phyloP scores from a whole-genome alignment of 768 basidiomycete genomes.

The Termitomyces sp. region DNA sequence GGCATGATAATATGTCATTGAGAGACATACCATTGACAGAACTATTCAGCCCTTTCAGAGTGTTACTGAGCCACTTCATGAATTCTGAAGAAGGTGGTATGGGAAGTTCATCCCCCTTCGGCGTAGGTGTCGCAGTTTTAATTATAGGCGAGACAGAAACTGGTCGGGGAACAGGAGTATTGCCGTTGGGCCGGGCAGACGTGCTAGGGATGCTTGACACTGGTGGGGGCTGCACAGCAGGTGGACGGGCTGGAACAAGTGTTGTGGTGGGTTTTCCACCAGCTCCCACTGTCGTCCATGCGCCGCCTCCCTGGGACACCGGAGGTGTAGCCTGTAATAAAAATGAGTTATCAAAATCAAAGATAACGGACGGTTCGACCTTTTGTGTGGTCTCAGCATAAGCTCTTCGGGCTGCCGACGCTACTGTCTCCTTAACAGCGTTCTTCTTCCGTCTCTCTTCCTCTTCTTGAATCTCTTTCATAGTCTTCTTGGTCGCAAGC shows the following conservation, averaged over 20 bases:
- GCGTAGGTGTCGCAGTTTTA: conserved; percentile 27
- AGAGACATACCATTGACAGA: conserved; percentile 58
- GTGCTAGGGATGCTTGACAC: conserved; percentile 24
- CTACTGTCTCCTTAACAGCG: conserved; percentile 56
- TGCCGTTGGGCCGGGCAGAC: conserved; percentile 40
- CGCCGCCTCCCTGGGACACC: conserved; percentile 35
- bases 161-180: conserved; percentile 28
- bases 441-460: conserved; percentile 84
- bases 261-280: conserved; percentile 56
- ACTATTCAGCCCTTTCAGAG: conserved; percentile 74
- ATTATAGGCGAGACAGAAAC: conserved; percentile 32
- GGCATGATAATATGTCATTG: not conserved
- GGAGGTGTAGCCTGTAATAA: conserved; percentile 24
- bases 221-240: conserved; percentile 28
- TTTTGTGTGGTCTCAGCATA: conserved; percentile 81
- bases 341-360: not conserved
- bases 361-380: conserved; percentile 34
- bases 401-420: conserved; percentile 58
- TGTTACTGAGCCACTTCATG: conserved; percentile 85
- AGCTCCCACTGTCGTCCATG: conserved; percentile 87
- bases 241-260: conserved; percentile 28
- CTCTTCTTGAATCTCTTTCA: conserved; percentile 99
- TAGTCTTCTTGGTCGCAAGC: conserved; percentile 72
- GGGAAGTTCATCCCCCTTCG: conserved; percentile 58
- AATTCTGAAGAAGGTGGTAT: conserved; percentile 84